phyloP scores from a whole-genome alignment of 176 grass and related monocot genomes.

The Chloris gayana region DNA sequence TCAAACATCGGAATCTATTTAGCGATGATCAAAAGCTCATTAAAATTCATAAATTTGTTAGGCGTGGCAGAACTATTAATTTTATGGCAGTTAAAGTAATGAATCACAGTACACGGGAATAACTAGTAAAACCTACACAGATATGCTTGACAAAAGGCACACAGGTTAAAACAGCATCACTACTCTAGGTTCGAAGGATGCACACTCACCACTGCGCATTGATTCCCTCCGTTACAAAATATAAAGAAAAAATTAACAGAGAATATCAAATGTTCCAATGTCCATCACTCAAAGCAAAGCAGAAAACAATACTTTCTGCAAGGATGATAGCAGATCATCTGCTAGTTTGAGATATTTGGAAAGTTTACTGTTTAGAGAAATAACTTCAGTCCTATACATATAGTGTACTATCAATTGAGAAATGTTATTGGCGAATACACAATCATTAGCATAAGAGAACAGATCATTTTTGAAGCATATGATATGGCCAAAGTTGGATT shows the following conservation, averaged over 20 bases:
- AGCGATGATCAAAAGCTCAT: slow-evolving; percentile 23
- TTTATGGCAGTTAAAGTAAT: neutral
- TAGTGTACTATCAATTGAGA: neutral
- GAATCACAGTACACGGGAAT: neutral
- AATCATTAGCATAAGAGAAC: slow-evolving; percentile 8
- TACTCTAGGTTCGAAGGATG: slow-evolving; percentile 14
- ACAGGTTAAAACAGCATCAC: slow-evolving; percentile 7
- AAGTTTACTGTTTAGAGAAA: neutral
- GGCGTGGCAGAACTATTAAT: neutral
- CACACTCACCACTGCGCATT: neutral
- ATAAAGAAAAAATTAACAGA: slow-evolving; percentile 1
- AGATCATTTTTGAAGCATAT: neutral
- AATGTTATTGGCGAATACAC: neutral
- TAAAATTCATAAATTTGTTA: neutral
- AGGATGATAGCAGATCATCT: slow-evolving; percentile 3
- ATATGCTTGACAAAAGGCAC: neutral
- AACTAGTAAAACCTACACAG: slow-evolving; percentile 21
- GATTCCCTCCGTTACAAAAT: slow-evolving; percentile 13
- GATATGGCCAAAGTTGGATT: neutral
- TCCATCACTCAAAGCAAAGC: slow-evolving; percentile 25
- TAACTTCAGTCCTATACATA: neutral
- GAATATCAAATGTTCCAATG: slow-evolving; percentile 3
- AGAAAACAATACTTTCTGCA: slow-evolving; percentile 28
- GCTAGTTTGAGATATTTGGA: neutral
- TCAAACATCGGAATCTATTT: slow-evolving; percentile 7